Conservation (phyloP, 164 flowering plant genomes). For the Vitis labrusca region DNA sequence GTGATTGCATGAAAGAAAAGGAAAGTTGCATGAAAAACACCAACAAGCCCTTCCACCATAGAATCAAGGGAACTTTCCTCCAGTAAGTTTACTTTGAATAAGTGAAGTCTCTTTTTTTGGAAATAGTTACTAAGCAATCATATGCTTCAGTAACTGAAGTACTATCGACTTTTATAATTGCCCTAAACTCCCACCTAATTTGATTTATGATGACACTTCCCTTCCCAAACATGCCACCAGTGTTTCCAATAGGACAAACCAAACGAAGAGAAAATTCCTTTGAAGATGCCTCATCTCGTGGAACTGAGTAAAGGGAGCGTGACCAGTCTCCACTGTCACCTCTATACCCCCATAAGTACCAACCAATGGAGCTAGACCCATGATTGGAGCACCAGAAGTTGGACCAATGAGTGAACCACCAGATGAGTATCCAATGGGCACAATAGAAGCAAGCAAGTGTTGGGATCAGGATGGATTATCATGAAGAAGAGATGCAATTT, state of each 20-base stretch:
- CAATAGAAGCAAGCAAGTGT: constrained; percentile 9
- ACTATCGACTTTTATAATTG: constrained; percentile 46
- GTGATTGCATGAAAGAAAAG: no score
- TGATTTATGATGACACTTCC: constrained; percentile 87
- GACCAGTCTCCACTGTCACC: no score
- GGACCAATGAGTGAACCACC: constrained; percentile 60
- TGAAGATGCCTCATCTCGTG: no score
- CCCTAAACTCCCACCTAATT: constrained; percentile 74
- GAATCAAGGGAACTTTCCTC: no score
- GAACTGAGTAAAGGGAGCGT: no score
- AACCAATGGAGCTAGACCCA: constrained; percentile 31
- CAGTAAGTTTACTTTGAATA: no score
- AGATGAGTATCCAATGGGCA: constrained; percentile 44
- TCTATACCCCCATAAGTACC: no score
- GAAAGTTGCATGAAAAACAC: no score
- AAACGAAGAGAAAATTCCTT: no score
- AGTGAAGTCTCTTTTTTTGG: constrained; percentile 35
- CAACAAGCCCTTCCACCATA: no score
- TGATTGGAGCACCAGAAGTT: constrained; percentile 55
- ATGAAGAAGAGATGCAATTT: constrained; percentile 76
- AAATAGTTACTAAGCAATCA: constrained; percentile 74
- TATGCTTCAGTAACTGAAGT: constrained; percentile 62
- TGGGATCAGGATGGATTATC: constrained; percentile 87
- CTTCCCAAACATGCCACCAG: constrained; percentile 91
- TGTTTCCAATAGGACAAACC: constrained; percentile 32